Base-by-base conservation (phyloP, 352 stramenopile species). In the Pythium apleroticum region DNA sequence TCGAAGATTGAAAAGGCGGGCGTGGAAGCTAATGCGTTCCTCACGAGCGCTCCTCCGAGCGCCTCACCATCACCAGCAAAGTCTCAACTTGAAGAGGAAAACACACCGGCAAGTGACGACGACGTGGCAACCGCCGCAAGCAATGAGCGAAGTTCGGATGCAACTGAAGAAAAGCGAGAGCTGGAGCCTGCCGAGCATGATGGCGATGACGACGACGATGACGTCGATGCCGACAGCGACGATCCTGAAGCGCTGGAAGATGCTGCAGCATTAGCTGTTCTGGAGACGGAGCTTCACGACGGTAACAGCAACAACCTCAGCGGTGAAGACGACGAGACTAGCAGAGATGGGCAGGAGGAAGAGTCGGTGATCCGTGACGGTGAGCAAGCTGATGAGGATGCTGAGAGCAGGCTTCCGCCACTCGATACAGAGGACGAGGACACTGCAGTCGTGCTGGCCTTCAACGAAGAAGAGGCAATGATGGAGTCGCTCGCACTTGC, bases 1-100 rank as follows among this genome's bases (percentile, higher is more conserved):
- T 88, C 81, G 3, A 89, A 89, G 66, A 82, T 89, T 25, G 76
- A 89, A 37, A 77, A 76, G 59, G 74, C 80, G 11, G 83, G 82
- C 4, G 70, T 86, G 12, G 76, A 87, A 53, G 71, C 69, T 12
- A 87, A 72, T n/a, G 74, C 76, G 1, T 61, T 89, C 20, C 48
- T 74, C 6, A 61, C 56, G 4, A 74, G 67, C 22, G 56, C 67
- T 19, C 62, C 67, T 12, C 27, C 66, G 4, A 73, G 66, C 49
- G 52, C 66, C 1, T 39, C 48, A 2, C 37, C 67, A 8, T 70
- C 61, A 6, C 57, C 61, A 28, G 31, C 39, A 5, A 73, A 73
- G 43, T 22, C 37, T 24, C 58, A 52, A 19, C 1, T 49, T 4
- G 50, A 59, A 22, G 58, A 67, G 4, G 3, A 35, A 5, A 45